Conservation (phyloP, 164 flowering plant genomes). For the Tinospora cordifolia region DNA sequence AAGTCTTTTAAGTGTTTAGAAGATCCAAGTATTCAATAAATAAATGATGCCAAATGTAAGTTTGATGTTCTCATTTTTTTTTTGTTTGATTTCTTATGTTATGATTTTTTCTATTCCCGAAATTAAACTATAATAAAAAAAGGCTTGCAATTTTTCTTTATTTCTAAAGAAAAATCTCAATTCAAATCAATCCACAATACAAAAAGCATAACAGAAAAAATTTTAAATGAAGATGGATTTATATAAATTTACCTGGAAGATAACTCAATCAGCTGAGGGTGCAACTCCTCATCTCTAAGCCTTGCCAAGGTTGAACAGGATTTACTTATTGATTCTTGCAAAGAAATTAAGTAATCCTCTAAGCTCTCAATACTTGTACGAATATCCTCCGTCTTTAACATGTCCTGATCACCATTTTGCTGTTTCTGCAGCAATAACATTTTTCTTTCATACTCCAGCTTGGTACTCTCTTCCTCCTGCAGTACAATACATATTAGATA, state of each 20-base stretch:
- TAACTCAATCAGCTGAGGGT: conserved; percentile 60
- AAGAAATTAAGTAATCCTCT: conserved; percentile 38
- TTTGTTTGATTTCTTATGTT: too few relatives aligned
- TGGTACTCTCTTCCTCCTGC: conserved; percentile 65
- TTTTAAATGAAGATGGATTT: not conserved
- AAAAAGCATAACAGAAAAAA: not conserved
- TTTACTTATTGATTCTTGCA: conserved; percentile 48
- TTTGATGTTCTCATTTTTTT: too few relatives aligned
- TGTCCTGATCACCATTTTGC: conserved; percentile 51
- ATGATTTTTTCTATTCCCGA: too few relatives aligned
- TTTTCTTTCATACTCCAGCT: conserved; percentile 55
- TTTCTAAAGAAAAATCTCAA: too few relatives aligned
- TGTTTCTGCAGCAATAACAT: conserved; percentile 47
- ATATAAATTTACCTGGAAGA: conserved; percentile 50
- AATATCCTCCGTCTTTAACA: conserved; percentile 49
- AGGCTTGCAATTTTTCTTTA: too few relatives aligned
- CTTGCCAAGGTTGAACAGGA: conserved; percentile 43
- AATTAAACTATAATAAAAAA: too few relatives aligned
- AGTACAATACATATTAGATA: conserved; percentile 2
- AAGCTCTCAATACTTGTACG: conserved; percentile 48
- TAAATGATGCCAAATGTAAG: not conserved
- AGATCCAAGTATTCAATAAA: not conserved
- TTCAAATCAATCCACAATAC: not conserved
- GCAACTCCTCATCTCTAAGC: conserved; percentile 58
- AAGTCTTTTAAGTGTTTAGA: not conserved